Evolutionary conservation across 495 filamentous ascomycete species (phyloP), one percentile per base, ranked within the genome.

Genomic region (Amniculicola lignicola): DNA sequence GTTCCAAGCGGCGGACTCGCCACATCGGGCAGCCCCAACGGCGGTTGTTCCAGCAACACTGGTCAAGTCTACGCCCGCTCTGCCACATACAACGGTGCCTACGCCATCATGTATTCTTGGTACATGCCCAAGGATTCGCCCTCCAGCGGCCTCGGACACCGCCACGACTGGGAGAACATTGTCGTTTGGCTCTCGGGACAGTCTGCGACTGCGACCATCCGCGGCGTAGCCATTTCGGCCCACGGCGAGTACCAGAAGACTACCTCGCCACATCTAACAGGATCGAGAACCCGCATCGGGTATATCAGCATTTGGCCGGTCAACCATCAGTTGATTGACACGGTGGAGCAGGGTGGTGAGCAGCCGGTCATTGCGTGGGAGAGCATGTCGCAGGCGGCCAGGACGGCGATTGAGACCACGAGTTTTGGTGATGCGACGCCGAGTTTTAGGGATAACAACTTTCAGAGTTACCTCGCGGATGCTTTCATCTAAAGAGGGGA

Each of bases 311-410:
- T 67, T 18, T 79, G 74, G 75, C 76, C 78, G 5, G 31, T 80
- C 10, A 66, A 82, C 54, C 78, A 82, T 49, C 68, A 72, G 33
- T 66, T 69, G 23, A 73, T 72, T 12, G 59, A 78, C 12, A 79
- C 75, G 4, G 54, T 24, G 4, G 70, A 65, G 1, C 70, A 76
- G 21, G 79, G 77, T 12, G 78, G 76, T 4, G 63, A 68, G 21
- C 77, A 80, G 69, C 78, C 78, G 10, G 53, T 82, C 47, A 71
- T 80, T 54, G 78, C 78, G 2, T 80, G 77, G 76, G 78, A 80
- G 54, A 74, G 69, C n/a, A 45, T 82, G 61, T 66, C 74, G 7
- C 41, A 43, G 16, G 73, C 59, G 23, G 74, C 71, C 28, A 61
- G 66, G 54, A 63, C 42, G 5, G 72, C 74, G 12, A 58, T 78